Evolutionary conservation across 2,329 filamentous ascomycete species (phyloP), one percentile per base, ranked within the genome.

Genomic region (Parastagonospora nodorum): DNA sequence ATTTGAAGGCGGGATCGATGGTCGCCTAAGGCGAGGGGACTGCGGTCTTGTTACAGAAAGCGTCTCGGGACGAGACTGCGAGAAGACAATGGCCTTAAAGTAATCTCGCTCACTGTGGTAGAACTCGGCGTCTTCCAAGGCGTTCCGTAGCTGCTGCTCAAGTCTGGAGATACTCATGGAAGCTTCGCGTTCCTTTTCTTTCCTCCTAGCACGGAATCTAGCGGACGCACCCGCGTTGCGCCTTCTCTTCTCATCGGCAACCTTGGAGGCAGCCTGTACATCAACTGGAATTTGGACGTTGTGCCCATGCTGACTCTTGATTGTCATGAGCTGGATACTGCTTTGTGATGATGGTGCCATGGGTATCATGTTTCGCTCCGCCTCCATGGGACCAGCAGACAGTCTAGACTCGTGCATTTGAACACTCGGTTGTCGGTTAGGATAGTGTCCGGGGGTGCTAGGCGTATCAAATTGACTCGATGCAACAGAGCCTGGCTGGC

Each of bases 171-270:
- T 86, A 42, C 83, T 87, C 47, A 82, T 80, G 12, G 84, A 84
- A 50, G 87, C 88, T 69, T 91, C 88, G 61, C 84, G 84, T 69
- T 93, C 89, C 70, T 88, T 87, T 66, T 92, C 89, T 75, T 95
- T 95, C 67, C 91, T 86, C 52, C 92, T 83, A 66, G 87, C 85
- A 48, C 91, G 84, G 59, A 95, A 94, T 51, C 91, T 83, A 41
- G 90, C 90, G 49, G 90, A 95, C 5, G 91, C 91, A 41, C 89
- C 89, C 35, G 91, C 91, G 66, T 96, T 96, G 44, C 90, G 84
- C 71, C 88, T 87, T 48, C 91, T 82, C 75, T 94, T 96, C 72
- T 95, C 90, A 65, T 94, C 89, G 33, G 90, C 89, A 63, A 90
- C 85, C 60, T 87, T 88, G 10, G 91, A 95, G 10, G 88, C 91